phyloP scores from a whole-genome alignment of 305 asterid species.

The Petunia hybrid region DNA sequence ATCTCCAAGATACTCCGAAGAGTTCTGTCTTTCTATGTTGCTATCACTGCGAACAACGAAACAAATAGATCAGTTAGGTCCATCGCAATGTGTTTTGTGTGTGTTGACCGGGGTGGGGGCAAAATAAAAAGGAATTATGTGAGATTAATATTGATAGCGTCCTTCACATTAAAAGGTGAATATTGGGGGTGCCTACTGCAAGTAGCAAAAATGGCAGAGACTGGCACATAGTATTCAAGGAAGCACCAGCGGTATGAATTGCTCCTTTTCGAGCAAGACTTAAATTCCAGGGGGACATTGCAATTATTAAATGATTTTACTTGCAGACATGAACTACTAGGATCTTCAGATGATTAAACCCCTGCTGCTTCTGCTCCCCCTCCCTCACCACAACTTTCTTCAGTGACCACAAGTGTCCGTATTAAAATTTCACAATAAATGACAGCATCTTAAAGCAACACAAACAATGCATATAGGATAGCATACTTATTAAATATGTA shows the following conservation, averaged over 20 bases:
- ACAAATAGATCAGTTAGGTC: slow-evolving; percentile 15
- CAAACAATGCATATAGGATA: neutral
- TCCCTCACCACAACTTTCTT: neutral
- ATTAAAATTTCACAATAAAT: neutral
- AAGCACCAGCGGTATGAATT: slow-evolving; percentile 23
- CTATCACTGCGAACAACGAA: slow-evolving; percentile 46
- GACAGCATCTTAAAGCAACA: slow-evolving; percentile 8
- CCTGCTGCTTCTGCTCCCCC: neutral
- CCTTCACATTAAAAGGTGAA: slow-evolving; percentile 3
- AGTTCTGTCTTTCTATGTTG: slow-evolving; percentile 39
- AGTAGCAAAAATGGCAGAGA: neutral
- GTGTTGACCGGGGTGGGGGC: no score
- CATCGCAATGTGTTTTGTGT: neutral
- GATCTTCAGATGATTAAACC: slow-evolving; percentile 23
- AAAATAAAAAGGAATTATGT: neutral
- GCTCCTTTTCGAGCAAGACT: slow-evolving; percentile 13
- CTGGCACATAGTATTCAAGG: slow-evolving; percentile 12
- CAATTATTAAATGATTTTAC: neutral
- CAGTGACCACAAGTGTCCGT: slow-evolving; percentile 15
- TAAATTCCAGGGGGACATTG: neutral
- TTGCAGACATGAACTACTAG: slow-evolving; percentile 23
- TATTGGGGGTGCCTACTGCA: slow-evolving; percentile 14
- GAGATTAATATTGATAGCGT: neutral
- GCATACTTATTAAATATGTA: slow-evolving; percentile 12
- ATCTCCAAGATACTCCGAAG: slow-evolving; percentile 45